Percentiles rank a stretch among this genome's conserved stretches.
phyloP scores from a whole-genome alignment of 306 rosid species.

The Phaseolus lunatus region DNA sequence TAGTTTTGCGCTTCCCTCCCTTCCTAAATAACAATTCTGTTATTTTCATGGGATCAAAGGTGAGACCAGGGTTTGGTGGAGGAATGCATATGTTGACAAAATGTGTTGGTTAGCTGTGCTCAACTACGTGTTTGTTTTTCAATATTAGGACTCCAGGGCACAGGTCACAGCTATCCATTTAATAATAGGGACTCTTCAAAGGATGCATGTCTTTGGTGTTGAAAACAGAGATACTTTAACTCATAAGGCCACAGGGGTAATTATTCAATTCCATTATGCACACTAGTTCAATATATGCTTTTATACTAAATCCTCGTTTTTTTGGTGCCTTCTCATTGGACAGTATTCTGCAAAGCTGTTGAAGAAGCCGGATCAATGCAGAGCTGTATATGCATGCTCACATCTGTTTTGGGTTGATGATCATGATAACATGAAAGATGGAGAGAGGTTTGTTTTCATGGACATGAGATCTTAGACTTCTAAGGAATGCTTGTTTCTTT shows the following conservation, averaged over 20 bases:
- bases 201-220: slow-evolving; percentile 97
- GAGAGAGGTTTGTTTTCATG: slow-evolving; percentile 79
- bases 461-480: slow-evolving; percentile 16
- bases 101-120: slow-evolving; percentile 33
- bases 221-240: slow-evolving; percentile 99
- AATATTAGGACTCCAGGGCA: slow-evolving; percentile 87
- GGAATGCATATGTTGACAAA: slow-evolving; percentile 14
- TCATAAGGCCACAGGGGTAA: slow-evolving; percentile 99
- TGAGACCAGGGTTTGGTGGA: slow-evolving; percentile 26
- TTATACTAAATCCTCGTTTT: slow-evolving; percentile 32
- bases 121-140: slow-evolving; percentile 41
- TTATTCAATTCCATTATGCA: slow-evolving; percentile 41
- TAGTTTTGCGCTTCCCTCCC: not conserved
- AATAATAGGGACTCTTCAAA: slow-evolving; percentile 97
- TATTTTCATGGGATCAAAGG: slow-evolving; percentile 34
- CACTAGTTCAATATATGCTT: not conserved
- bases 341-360: slow-evolving; percentile 98
- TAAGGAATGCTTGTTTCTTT: slow-evolving; percentile 24
- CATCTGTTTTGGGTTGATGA: slow-evolving; percentile 96
- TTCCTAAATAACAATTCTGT: not conserved
- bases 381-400: slow-evolving; percentile 91
- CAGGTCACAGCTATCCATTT: slow-evolving; percentile 94
- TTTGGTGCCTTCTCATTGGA: slow-evolving; percentile 24
- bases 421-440: slow-evolving; percentile 90
- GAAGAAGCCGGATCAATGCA: slow-evolving; percentile 96